Evolutionary conservation across 1,284 basidiomycete species (phyloP).

Genomic region (Pseudozyma pruni): DNA sequence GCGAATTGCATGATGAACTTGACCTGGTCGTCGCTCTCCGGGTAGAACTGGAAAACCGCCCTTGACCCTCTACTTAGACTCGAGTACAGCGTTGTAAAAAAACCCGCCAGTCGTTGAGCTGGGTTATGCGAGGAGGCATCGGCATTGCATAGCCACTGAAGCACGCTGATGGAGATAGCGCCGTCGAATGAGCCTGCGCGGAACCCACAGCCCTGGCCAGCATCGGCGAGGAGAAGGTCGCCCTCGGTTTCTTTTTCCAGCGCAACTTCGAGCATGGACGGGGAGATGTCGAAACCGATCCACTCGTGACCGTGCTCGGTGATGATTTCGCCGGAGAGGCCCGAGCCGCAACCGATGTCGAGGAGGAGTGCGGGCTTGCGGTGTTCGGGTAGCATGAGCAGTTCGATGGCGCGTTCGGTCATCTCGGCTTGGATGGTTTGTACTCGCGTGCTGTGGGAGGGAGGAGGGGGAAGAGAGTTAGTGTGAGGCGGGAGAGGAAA

Average conservation of each 20-base stretch:
- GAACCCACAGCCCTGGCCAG: constrained; percentile 75
- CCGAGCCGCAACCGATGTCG: constrained; percentile 98
- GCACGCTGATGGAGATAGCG: constrained; percentile 95
- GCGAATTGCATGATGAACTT: constrained; percentile 89
- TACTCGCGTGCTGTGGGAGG: constrained; percentile 78
- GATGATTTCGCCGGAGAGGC: constrained; percentile 94
- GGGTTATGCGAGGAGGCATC: constrained; percentile 93
- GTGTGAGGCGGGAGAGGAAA: too few relatives aligned
- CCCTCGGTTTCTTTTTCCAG: constrained; percentile 65
- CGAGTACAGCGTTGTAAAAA: constrained; percentile 97
- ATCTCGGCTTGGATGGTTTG: constrained; percentile 97
- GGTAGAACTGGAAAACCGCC: constrained; percentile 77
- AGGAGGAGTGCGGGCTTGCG: constrained; percentile 74
- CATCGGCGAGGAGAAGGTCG: constrained; percentile 68
- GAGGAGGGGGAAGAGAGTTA: background rate
- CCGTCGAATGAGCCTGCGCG: constrained; percentile 96
- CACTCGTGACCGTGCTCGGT: constrained; percentile 93
- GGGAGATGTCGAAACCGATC: constrained; percentile 94
- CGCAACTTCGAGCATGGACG: constrained; percentile 79
- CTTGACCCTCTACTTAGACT: constrained; percentile 89
- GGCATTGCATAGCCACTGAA: constrained; percentile 98
- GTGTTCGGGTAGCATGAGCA: constrained; percentile 79
- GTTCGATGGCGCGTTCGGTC: constrained; percentile 93
- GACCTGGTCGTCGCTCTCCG: constrained; percentile 65
- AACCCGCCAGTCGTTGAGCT: constrained; percentile 86